phyloP scores from a whole-genome alignment of 2,329 filamentous ascomycete genomes.

The Penicillium hesseltinei region DNA sequence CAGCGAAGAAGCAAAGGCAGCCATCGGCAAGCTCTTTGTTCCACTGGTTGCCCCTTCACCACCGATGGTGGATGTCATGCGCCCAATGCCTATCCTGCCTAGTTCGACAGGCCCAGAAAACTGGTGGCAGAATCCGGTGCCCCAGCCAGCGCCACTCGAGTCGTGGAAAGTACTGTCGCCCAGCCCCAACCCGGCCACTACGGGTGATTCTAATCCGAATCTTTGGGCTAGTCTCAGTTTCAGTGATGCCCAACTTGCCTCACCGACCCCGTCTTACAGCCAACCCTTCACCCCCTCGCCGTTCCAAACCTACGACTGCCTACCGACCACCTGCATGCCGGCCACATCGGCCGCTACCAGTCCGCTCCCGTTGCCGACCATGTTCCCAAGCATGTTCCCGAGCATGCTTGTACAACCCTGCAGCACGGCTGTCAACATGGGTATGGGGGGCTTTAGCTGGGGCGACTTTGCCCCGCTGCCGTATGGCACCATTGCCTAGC shows the following conservation, averaged over 20 bases:
- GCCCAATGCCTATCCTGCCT: conserved; percentile 79
- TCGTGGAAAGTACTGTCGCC: conserved; percentile 90
- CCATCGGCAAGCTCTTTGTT: conserved; percentile 78
- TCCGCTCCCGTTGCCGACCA: conserved; percentile 77
- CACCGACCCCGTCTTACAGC: conserved; percentile 76
- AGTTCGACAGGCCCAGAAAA: conserved; percentile 71
- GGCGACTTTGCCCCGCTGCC: conserved; percentile 69
- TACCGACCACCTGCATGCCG: conserved; percentile 70
- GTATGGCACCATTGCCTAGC: conserved; percentile 72
- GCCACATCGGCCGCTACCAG: conserved; percentile 72
- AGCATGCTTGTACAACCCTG: conserved; percentile 84
- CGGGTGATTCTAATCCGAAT: conserved; percentile 68
- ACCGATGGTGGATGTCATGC: conserved; percentile 83
- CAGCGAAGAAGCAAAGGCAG: conserved; percentile 88
- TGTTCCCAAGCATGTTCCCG: conserved; percentile 50
- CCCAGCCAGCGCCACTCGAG: conserved; percentile 70
- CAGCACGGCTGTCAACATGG: conserved; percentile 72
- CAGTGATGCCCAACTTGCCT: conserved; percentile 70
- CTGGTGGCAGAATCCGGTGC: conserved; percentile 77
- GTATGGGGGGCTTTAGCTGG: conserved; percentile 73
- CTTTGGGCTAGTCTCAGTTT: conserved; percentile 80
- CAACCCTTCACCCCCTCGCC: conserved; percentile 71
- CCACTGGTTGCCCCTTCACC: conserved; percentile 84
- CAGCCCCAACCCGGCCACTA: conserved; percentile 71
- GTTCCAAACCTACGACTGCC: conserved; percentile 70